Conservation (phyloP, 1,284 basidiomycete species). For the Leccinum fuscescens region DNA sequence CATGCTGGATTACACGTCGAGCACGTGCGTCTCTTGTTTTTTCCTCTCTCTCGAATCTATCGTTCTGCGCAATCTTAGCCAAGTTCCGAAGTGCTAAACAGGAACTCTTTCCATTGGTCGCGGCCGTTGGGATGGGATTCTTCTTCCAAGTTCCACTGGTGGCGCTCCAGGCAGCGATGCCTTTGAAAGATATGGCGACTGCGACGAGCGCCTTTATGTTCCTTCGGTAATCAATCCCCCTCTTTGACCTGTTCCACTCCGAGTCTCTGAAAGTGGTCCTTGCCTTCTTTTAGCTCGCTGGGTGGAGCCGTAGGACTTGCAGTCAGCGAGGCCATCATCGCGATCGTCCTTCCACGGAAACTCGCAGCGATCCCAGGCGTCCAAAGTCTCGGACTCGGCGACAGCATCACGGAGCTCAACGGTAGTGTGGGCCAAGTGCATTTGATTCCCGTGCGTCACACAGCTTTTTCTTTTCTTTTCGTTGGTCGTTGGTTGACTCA, state of each 20-base stretch:
- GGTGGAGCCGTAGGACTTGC: constrained; percentile 73
- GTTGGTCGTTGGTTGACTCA: background rate
- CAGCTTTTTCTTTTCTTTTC: background rate
- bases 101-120: constrained; percentile 57
- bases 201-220: constrained; percentile 72
- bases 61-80: background rate
- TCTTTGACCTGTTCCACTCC: background rate
- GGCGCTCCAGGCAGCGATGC: constrained; percentile 78
- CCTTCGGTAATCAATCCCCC: constrained; percentile 38
- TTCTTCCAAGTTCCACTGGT: constrained; percentile 71
- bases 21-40: constrained; percentile 38
- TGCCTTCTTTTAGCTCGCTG: constrained; percentile 45
- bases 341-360: constrained; percentile 57
- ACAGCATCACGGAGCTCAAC: constrained; percentile 50
- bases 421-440: constrained; percentile 54
- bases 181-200: constrained; percentile 77
- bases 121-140: constrained; percentile 59
- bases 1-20: constrained; percentile 41
- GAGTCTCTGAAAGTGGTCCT: background rate
- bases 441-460: constrained; percentile 47
- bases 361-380: constrained; percentile 48
- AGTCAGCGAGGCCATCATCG: constrained; percentile 66
- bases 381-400: constrained; percentile 37
- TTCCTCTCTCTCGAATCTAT: background rate
- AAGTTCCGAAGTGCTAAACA: constrained; percentile 49